phyloP scores from a whole-genome alignment of 768 basidiomycete genomes.

The Mycena latifolia region DNA sequence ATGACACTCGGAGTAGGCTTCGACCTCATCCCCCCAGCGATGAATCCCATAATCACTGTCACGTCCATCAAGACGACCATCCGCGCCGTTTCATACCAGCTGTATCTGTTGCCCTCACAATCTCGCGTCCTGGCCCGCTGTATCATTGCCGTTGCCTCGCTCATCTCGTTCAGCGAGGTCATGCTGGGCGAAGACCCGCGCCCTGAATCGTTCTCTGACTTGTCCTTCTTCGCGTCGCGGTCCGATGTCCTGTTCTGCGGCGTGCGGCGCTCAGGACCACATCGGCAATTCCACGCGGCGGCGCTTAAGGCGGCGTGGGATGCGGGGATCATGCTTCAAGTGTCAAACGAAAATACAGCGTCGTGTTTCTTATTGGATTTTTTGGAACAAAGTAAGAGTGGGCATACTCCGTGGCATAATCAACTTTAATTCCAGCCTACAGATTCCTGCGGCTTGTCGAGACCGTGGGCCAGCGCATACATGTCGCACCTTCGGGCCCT shows the following conservation, averaged over 20 bases:
- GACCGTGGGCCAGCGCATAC: conserved; percentile 27
- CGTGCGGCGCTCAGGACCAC: neutral
- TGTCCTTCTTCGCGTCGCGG: neutral
- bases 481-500: conserved; percentile 21
- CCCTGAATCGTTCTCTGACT: neutral
- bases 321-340: conserved; percentile 2
- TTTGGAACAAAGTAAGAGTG: conserved; percentile 8
- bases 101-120: neutral
- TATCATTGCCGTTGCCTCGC: neutral
- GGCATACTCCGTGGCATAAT: neutral
- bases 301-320: conserved; percentile 20
- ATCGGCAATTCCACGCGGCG: neutral
- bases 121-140: conserved; percentile 2
- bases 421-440: neutral
- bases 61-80: neutral
- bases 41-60: too few species aligned
- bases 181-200: neutral
- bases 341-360: neutral
- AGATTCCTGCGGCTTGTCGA: neutral
- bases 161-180: neutral
- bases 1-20: too few species aligned
- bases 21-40: too few species aligned
- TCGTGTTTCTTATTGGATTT: conserved; percentile 19
- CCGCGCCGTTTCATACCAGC: neutral
- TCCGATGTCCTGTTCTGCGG: conserved; percentile 8